These are phyloP conservation scores for Beauveria sp. DNA, from an alignment of 2,329 filamentous ascomycete genomes.

Conservation along the genomic window DNA sequence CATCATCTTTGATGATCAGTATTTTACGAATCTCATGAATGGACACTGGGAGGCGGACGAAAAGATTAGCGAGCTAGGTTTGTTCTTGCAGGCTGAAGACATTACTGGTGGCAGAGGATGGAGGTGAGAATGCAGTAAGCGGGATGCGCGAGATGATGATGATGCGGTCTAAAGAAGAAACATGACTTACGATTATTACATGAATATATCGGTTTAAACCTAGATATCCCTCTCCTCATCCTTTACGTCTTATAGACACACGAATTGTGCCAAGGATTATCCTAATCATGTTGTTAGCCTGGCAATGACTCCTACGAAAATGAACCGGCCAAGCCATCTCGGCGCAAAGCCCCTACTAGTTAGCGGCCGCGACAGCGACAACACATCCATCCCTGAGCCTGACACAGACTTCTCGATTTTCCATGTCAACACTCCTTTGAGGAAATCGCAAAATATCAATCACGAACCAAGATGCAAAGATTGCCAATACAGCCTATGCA, in stretches of 20 bases:
- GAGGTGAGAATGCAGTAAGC: not conserved
- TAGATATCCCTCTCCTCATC: too few species aligned
- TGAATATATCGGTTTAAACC: too few species aligned
- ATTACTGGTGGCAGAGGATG: not conserved
- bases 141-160: too few species aligned
- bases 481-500: not conserved
- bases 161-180: too few species aligned
- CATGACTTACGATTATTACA: too few species aligned
- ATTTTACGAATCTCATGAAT: conserved; percentile 26
- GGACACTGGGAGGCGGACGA: conserved; percentile 30
- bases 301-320: not conserved
- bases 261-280: too few species aligned
- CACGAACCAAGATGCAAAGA: not conserved
- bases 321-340: not conserved
- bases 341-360: not conserved
- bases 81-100: conserved; percentile 20
- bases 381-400: too few species aligned
- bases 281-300: not conserved
- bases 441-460: not conserved
- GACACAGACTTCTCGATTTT: too few species aligned
- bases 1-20: conserved; percentile 27
- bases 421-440: too few species aligned
- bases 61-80: conserved; percentile 25
- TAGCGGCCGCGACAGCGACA: not conserved
- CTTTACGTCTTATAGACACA: too few species aligned